A percentile compares a stretch with the other conserved stretches of the same genome.
These are phyloP conservation scores for Podaxis sp. DNA, from an alignment of 768 basidiomycete species.

Conservation along the genomic window DNA sequence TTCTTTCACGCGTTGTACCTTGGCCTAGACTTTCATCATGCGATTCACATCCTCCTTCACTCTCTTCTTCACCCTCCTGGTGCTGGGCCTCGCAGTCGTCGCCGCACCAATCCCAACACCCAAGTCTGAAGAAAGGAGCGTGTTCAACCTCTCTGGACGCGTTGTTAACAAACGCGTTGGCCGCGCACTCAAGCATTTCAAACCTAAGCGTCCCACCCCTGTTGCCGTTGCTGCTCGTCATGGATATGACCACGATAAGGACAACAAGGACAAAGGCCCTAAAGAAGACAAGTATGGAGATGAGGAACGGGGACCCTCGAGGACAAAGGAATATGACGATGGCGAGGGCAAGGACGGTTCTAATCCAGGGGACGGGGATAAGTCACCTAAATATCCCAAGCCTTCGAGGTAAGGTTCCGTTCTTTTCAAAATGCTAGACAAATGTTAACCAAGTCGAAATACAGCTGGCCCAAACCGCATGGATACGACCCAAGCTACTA, in stretches of 20 bases:
- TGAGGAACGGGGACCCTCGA: background rate
- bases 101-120: conserved; percentile 10
- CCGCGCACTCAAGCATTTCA: conserved; percentile 11
- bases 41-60: conserved; percentile 15
- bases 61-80: conserved; percentile 19
- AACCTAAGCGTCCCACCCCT: background rate
- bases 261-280: background rate
- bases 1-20: conserved; percentile 6
- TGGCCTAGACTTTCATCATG: conserved; percentile 2
- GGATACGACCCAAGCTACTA: background rate
- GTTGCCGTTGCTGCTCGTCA: background rate
- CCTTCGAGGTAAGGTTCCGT: background rate
- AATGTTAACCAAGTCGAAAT: background rate
- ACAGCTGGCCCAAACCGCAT: background rate
- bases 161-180: conserved; percentile 1
- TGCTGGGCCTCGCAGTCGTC: conserved; percentile 13
- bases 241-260: background rate
- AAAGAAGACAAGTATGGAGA: background rate
- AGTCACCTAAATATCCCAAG: background rate
- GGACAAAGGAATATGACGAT: background rate
- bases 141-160: conserved; percentile 5
- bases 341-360: background rate
- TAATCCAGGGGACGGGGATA: background rate
- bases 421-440: background rate
- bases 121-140: background rate